Conservation (phyloP, 2,329 filamentous ascomycete genomes). For the Aureobasidium sp. region DNA sequence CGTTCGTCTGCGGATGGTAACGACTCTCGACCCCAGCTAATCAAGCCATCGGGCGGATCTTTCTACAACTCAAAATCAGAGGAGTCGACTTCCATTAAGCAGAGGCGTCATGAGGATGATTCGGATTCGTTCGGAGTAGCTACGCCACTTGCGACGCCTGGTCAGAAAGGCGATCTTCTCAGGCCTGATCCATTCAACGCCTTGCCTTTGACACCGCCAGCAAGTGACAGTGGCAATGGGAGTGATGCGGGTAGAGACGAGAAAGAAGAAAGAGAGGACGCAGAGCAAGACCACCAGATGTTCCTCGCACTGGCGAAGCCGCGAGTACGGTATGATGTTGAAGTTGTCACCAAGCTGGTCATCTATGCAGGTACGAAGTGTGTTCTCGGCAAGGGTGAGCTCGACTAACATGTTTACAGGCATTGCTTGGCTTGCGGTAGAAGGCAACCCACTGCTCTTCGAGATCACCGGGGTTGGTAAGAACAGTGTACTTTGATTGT, state of each 20-base stretch:
- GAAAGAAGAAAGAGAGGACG: conserved; percentile 30
- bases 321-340: conserved; percentile 92
- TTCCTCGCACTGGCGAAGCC: conserved; percentile 80
- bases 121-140: neutral
- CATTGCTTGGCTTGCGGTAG: conserved; percentile 75
- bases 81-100: neutral
- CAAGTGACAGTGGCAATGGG: conserved; percentile 23
- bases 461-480: conserved; percentile 12
- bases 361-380: conserved; percentile 70
- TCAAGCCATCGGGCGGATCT: neutral
- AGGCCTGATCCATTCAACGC: neutral
- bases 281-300: conserved; percentile 53
- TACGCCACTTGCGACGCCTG: conserved; percentile 1
- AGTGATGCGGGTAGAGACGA: conserved; percentile 16
- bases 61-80: neutral
- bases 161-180: neutral
- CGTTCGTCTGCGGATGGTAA: conserved; percentile 30
- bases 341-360: conserved; percentile 93
- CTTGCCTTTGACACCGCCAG: conserved; percentile 27
- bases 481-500: neutral
- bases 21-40: conserved; percentile 17
- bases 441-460: conserved; percentile 66
- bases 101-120: neutral
- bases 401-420: conserved; percentile 42
- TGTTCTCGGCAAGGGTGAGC: neutral